These are phyloP conservation scores for Amanita jacksonii DNA, from an alignment of 768 basidiomycete species.

Conservation along the genomic window DNA sequence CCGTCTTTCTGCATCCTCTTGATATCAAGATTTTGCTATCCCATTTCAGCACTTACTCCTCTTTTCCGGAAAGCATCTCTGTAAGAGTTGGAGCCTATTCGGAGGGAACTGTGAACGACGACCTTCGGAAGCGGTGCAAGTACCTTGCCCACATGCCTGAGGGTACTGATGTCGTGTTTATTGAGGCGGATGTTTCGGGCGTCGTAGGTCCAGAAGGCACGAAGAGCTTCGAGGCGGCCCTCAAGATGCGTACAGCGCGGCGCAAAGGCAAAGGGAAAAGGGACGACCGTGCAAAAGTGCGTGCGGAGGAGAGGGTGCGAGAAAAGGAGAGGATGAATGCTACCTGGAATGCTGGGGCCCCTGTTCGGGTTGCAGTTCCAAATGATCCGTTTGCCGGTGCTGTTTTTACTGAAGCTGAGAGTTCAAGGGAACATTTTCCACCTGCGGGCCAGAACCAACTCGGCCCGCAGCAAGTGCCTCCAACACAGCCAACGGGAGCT, in stretches of 20 bases:
- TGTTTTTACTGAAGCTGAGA: conserved; percentile 9
- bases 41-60: conserved; percentile 70
- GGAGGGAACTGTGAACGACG: conserved; percentile 83
- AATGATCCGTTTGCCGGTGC: background rate
- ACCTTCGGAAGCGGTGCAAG: conserved; percentile 89
- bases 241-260: conserved; percentile 64
- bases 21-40: conserved; percentile 90
- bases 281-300: conserved; percentile 75
- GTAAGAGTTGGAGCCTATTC: conserved; percentile 71
- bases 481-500: conserved; percentile 32
- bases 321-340: conserved; percentile 37
- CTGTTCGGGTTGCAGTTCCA: background rate
- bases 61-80: conserved; percentile 76
- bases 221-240: conserved; percentile 73
- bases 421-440: conserved; percentile 2
- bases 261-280: conserved; percentile 76
- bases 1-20: conserved; percentile 89
- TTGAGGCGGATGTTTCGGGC: conserved; percentile 75
- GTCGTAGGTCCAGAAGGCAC: conserved; percentile 73
- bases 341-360: background rate
- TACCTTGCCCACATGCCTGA: conserved; percentile 91
- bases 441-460: too few relatives aligned
- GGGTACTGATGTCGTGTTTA: conserved; percentile 86
- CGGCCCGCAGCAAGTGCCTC: background rate
- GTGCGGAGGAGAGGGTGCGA: conserved; percentile 68